Percentiles rank a stretch among this genome's conserved stretches.
Evolutionary conservation across 225 moss, liverwort and hornwort genomes (phyloP).

Genomic region (Pleurozium schreberi): DNA sequence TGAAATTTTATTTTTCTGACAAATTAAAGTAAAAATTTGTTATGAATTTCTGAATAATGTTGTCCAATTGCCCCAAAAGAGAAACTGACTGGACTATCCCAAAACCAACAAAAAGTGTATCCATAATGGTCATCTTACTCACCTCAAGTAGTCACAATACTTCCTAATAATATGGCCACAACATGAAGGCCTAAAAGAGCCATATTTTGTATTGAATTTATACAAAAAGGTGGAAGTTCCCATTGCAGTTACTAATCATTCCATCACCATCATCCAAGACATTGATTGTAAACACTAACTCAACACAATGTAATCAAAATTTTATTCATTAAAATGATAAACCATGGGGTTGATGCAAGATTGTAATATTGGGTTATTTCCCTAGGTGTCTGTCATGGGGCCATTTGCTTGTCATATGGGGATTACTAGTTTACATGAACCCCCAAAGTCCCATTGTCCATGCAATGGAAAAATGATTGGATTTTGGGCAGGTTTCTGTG

Average conservation of each 20-base stretch:
- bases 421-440: not conserved
- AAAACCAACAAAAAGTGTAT: not conserved
- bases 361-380: not conserved
- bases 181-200: not conserved
- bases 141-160: not conserved
- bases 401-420: not conserved
- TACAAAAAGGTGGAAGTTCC: not conserved
- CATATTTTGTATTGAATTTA: not conserved
- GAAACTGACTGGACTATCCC: rapidly evolving
- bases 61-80: not conserved
- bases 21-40: not conserved
- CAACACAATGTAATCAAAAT: not conserved
- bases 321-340: not conserved
- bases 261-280: not conserved
- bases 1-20: not conserved
- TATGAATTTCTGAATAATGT: not conserved
- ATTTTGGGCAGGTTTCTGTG: no score
- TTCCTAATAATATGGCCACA: not conserved
- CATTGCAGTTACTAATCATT: not conserved
- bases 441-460: not conserved
- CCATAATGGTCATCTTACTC: no score
- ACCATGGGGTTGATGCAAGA: rapidly evolving
- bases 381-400: not conserved
- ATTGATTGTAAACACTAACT: no score
- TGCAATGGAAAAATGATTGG: no score